Evolutionary conservation across 139 green algal genomes (phyloP), one percentile per base, ranked within the genome.

Genomic region (Diplosphaera chodatii): DNA sequence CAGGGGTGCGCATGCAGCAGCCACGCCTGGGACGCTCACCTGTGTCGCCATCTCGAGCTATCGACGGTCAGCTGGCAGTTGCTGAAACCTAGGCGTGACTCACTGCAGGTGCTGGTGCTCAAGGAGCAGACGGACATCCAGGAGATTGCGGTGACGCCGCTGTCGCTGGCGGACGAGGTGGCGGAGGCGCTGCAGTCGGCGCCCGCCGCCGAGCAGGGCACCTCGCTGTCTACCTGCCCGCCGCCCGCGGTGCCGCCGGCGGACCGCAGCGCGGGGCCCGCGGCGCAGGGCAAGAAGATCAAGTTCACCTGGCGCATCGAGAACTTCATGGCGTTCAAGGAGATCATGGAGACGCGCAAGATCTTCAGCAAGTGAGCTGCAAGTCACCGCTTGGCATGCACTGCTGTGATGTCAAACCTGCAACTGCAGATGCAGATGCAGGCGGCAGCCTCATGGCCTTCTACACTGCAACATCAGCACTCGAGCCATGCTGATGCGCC

Each of bases 341-440:
- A 89, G 40, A 88, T 92, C 80, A 83, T 92, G 82, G 86, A 92
- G 77, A 88, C 82, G 29, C 76, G 84, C 56, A 91, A 90, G 75
- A 87, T 91, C 55, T 91, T 91, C 84, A 84, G 71, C 80, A 87
- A 86, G 83, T 78, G 28, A 33, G 64, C 4, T 15, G 27, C 6
- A 1, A 41, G 27, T 2, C 3, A 66, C 4, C 20, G 1, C 21
- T 32, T 33, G 30, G 4, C 41, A 32, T 28, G 23, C 34, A 8
- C 40, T 37, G 0, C 29, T n/a, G n/a, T n/a, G n/a, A n/a, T n/a
- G n/a, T n/a, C n/a, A n/a, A n/a, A n/a, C n/a, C n/a, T n/a, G n/a
- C n/a, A n/a, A 40, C 15, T 66, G 68, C 48, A 66, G 41, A n/a
- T n/a, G n/a, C n/a, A n/a, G n/a, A n/a, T n/a, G n/a, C n/a, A n/a